These are phyloP conservation scores for Viridothelium virens DNA, from an alignment of 495 filamentous ascomycete species.

Conservation along the genomic window DNA sequence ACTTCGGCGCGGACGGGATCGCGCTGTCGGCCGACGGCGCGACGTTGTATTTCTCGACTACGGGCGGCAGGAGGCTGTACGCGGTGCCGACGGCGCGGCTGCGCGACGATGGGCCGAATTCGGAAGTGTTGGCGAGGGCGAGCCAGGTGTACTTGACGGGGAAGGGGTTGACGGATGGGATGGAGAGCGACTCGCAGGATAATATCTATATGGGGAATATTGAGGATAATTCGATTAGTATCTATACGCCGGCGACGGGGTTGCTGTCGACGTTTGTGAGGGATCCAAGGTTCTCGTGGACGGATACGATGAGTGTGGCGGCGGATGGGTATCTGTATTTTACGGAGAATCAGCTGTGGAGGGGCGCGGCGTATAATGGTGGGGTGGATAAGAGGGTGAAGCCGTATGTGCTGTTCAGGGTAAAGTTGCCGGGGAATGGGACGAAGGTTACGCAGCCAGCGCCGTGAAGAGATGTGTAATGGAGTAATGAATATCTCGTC, in stretches of 20 bases:
- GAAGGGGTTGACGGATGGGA: conserved; percentile 32
- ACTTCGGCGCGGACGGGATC: conserved; percentile 38
- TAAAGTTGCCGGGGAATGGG: conserved; percentile 31
- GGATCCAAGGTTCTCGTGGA: conserved; percentile 37
- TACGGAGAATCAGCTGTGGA: conserved; percentile 26
- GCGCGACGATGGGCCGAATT: conserved; percentile 19
- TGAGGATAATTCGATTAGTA: conserved; percentile 37
- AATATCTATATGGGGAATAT: conserved; percentile 38
- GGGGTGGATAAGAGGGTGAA: conserved; percentile 27
- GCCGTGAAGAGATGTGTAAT: neutral
- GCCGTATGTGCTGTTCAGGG: conserved; percentile 37
- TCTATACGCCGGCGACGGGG: conserved; percentile 39
- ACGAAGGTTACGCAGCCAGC: conserved; percentile 25
- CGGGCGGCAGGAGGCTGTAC: conserved; percentile 32
- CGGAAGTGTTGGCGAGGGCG: conserved; percentile 29
- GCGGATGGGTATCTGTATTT: conserved; percentile 35
- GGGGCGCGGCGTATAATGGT: conserved; percentile 20
- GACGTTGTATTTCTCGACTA: conserved; percentile 33
- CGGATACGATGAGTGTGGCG: conserved; percentile 23
- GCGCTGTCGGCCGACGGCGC: conserved; percentile 35
- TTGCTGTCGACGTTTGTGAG: conserved; percentile 32
- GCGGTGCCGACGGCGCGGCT: conserved; percentile 34
- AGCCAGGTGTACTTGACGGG: conserved; percentile 23
- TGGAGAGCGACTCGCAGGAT: conserved; percentile 36
- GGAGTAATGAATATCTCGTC: no score